Conservation (phyloP, 495 filamentous ascomycete species). For the Aspergillus leporis region DNA sequence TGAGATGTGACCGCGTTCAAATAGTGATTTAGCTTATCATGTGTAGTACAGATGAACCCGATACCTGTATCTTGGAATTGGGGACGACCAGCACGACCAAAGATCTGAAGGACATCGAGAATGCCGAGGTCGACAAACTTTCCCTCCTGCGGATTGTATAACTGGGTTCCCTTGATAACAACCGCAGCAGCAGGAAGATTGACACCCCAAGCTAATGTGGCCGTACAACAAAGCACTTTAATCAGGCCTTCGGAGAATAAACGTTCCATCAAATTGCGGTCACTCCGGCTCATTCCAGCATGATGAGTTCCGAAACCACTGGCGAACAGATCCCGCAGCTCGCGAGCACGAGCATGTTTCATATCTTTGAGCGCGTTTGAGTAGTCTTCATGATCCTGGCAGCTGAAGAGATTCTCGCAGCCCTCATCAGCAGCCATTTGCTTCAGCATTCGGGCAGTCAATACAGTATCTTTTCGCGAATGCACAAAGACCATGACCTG, state of each 20-base stretch:
- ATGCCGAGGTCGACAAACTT: slow-evolving; percentile 97
- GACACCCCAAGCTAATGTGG: slow-evolving; percentile 97
- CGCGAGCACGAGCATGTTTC: slow-evolving; percentile 76
- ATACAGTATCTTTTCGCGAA: slow-evolving; percentile 89
- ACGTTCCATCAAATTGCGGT: slow-evolving; percentile 89
- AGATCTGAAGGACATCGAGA: slow-evolving; percentile 96
- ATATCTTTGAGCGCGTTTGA: slow-evolving; percentile 75
- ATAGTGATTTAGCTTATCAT: slow-evolving; percentile 92
- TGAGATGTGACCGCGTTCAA: slow-evolving; percentile 90
- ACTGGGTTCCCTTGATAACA: slow-evolving; percentile 94
- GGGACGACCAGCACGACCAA: slow-evolving; percentile 94
- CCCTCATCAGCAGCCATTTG: slow-evolving; percentile 82
- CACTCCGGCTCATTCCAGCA: slow-evolving; percentile 89
- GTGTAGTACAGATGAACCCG: slow-evolving; percentile 93
- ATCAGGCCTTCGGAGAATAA: slow-evolving; percentile 86
- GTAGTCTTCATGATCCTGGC: slow-evolving; percentile 69
- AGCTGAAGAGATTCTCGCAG: slow-evolving; percentile 71
- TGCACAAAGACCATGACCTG: slow-evolving; percentile 99
- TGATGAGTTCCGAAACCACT: slow-evolving; percentile 95
- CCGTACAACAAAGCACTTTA: slow-evolving; percentile 97
- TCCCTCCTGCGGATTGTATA: slow-evolving; percentile 94
- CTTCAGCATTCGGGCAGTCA: slow-evolving; percentile 80
- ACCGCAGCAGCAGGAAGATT: slow-evolving; percentile 97
- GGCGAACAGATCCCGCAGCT: slow-evolving; percentile 83
- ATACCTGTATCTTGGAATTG: slow-evolving; percentile 96